A percentile compares a stretch with the other conserved stretches of the same genome.
phyloP scores from a whole-genome alignment of 164 flowering plant species.

The Annona cherimola region DNA sequence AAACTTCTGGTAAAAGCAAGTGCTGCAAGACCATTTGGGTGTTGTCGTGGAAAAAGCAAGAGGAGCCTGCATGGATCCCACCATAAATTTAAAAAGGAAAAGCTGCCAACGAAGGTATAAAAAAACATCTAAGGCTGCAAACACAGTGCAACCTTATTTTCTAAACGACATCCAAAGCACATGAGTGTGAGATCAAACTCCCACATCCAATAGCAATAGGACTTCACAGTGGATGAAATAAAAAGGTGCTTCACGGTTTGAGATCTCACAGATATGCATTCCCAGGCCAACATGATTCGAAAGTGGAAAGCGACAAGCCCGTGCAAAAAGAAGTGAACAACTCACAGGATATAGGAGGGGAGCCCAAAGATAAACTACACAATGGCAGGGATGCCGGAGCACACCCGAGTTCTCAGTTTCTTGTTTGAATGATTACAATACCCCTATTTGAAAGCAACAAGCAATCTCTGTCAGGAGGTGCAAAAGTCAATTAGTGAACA shows the following conservation, averaged over 20 bases:
- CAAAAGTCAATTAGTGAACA: constrained; percentile 11
- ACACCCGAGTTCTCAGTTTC: constrained; percentile 21
- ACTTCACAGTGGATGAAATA: constrained; percentile 5
- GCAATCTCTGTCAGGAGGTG: constrained; percentile 31
- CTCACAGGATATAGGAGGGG: constrained; percentile 12
- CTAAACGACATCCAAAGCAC: constrained; percentile 9
- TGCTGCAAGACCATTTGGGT: constrained; percentile 20
- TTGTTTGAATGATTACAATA: constrained; percentile 14
- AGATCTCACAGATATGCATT: constrained; percentile 39
- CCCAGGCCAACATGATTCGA: constrained; percentile 34
- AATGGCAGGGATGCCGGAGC: background rate
- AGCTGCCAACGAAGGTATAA: constrained; percentile 26
- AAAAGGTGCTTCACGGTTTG: constrained; percentile 20
- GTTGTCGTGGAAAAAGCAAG: constrained; percentile 31
- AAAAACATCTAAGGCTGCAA: constrained; percentile 27
- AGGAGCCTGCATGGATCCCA: constrained; percentile 31
- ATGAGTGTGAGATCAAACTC: constrained; percentile 17
- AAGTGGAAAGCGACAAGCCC: constrained; percentile 27
- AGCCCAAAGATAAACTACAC: background rate
- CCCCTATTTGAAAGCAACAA: constrained; percentile 12
- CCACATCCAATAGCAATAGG: constrained; percentile 11
- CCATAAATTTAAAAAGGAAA: constrained; percentile 15
- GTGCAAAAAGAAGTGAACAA: constrained; percentile 3
- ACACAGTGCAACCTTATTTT: constrained; percentile 11
- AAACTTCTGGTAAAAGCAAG: constrained; percentile 11